Base-by-base conservation (phyloP, 306 rosid species). In the Malus asiatica region DNA sequence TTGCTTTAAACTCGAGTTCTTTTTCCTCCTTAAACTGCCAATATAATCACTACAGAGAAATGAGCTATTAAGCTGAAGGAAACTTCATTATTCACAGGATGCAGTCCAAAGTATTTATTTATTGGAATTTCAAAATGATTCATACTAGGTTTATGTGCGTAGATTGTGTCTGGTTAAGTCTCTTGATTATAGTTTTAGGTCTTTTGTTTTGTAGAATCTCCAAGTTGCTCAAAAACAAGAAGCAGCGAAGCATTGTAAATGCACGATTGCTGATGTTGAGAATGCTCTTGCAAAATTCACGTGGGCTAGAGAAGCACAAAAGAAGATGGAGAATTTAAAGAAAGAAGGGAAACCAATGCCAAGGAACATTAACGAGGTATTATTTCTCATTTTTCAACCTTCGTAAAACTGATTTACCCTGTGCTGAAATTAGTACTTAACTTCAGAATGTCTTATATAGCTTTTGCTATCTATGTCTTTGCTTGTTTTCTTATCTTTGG, bases 331-430 rank as follows among this genome's bases (percentile, higher is more conserved):
- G 52, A 81, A 84, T 83, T 78, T 92, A 74, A 72, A 90, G 75
- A 82, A 88, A 87, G 97, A 95, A 88, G 97, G 97, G 82, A 95
- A 95, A 82, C 97, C 98, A 9, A 71, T 88, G 85, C 97, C 97
- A 0, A 92, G 70, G 79, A 90, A 71, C 83, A 38, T 95, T 33
- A 78, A 77, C 8, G 98, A 95, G 87, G 91, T 90, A 79, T 72
- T 45, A 22, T 82, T 77, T 70, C 72, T 79, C 19, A 30, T 32
- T 45, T 27, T 40, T 62, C 68, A 57, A 40, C 4, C 60, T 4
- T 29, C 9, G 9, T 22, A 8, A 40, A 11, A 9, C 11, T 0
- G 30, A 30, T 23, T 16, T 62, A 68, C 72, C 53, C 40, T 13
- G 29, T 12, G n/a, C 32, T 2, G 44, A 45, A n/a, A 61, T 61